Conservation (phyloP, 352 stramenopile genomes). For the Pythium sukuiense region DNA sequence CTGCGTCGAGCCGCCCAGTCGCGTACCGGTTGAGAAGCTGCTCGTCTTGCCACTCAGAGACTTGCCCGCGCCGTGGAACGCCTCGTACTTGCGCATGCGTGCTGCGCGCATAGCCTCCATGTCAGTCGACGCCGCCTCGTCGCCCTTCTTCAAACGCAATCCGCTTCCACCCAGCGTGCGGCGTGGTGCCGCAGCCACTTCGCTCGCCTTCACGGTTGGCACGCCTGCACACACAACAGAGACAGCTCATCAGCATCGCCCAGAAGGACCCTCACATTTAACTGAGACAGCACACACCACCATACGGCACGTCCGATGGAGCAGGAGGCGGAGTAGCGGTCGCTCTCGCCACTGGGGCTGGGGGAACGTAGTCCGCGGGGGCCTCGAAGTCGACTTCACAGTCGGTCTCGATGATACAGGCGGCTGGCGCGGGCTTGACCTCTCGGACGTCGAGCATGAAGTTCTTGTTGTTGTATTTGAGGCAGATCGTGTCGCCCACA, state of each 20-base stretch:
- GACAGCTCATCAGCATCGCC: not conserved
- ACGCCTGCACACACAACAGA: constrained; percentile 39
- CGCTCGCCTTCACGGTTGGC: constrained; percentile 57
- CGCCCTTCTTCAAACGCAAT: constrained; percentile 72
- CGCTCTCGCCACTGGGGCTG: constrained; percentile 30
- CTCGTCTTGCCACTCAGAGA: constrained; percentile 60
- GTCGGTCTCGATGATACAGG: constrained; percentile 99
- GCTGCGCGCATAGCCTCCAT: constrained; percentile 62
- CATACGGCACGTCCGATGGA: constrained; percentile 59
- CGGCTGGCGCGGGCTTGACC: constrained; percentile 93
- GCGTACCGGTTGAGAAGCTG: constrained; percentile 35
- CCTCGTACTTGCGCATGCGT: constrained; percentile 79
- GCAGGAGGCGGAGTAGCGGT: constrained; percentile 31
- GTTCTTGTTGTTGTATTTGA: constrained; percentile 99
- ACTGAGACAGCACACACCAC: constrained; percentile 29
- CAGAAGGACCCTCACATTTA: not conserved
- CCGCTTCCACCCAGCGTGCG: constrained; percentile 47
- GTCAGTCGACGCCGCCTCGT: constrained; percentile 57
- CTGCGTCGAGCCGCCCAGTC: constrained; percentile 13
- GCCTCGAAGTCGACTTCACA: constrained; percentile 99
- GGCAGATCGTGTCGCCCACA: constrained; percentile 97
- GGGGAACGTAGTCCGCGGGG: constrained; percentile 83
- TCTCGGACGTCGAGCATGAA: constrained; percentile 98
- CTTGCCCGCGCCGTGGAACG: constrained; percentile 79
- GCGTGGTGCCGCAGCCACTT: constrained; percentile 39